Base-by-base conservation (phyloP, 148 eudicot genomes). In the Rhododendron vialii region DNA sequence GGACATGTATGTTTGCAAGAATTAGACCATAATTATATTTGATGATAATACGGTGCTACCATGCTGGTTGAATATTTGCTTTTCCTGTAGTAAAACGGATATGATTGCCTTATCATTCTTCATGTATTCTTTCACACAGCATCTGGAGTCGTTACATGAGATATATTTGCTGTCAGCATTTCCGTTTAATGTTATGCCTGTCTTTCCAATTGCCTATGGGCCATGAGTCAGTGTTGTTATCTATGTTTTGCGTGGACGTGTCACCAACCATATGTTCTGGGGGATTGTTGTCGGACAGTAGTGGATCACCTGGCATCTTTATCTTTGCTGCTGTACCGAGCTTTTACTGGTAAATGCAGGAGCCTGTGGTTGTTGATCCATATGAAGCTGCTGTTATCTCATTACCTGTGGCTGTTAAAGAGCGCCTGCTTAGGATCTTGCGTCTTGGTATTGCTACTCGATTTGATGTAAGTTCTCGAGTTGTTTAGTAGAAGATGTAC, bases 391-490 rank as follows among this genome's bases (percentile, higher is more conserved):
- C 92, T 81, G 93, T 94, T 78, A 80, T 91, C 67, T 85, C 92
- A 71, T 86, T 94, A 85, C 92, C 95, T 47, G 86, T 82, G 45
- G 88, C 92, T 78, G 91, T 93, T 79, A 92, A 90, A 86, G 97
- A 93, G 90, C 94, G 97, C 67, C 82, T 94, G 69, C 93, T 94
- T 86, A 90, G 95, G 86, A 91, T 94, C 81, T 87, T 94, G 63
- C 90, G 97, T 45, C 93, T 94, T 87, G 95, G 94, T 81, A 93
- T 94, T 82, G 97, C 97, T 88, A 90, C 92, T 63, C 91, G 95
- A 83, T 94, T 78, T 80, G 97, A 94, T 89, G 97, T 94, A 90
- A 88, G 97, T 87, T 20, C 43, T 71, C 1, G 76, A 65, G n/a
- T 50, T 50, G 48, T 74, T 26, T 28, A 78, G 75, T 28, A 61